Evolutionary conservation across 2,329 filamentous ascomycete species (phyloP), one percentile per base, ranked within the genome.

Genomic region (Scytalidium lignicola): DNA sequence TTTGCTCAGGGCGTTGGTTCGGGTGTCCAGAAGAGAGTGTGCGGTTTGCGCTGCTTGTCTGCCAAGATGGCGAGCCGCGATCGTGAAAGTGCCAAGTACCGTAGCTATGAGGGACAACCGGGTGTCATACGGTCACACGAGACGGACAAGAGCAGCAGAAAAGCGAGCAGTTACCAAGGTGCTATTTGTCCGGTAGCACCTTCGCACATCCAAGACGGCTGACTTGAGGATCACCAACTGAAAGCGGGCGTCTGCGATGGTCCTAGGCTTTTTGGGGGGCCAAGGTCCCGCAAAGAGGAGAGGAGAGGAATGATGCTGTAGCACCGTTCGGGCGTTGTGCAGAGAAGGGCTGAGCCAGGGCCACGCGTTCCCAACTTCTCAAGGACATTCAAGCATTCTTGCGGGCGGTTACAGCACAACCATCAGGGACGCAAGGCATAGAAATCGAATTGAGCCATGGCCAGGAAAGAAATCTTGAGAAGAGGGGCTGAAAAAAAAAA

Each of bases 1-100:
- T 53, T 50, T 46, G 45, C 22, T 58, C 49, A 51, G 47, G 32
- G 45, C 48, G 51, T 49, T 51, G 45, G 43, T 51, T 23, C 47
- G 10, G n/a, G n/a, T 4, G n/a, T 13, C 15, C 32, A 37, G n/a
- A 37, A 37, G 15, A n/a, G 8, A 9, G 23, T 37, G 32, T 13
- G 12, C 32, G 26, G 13, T n/a, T 26, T 37, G n/a, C 32, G 32
- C 32, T 8, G 32, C 32, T 37, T 37, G 32, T 9, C 32, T 37
- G 32, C 32, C 32, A 37, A 37, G 32, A 17, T 4, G 32, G 32
- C 32, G 32, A 37, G 32, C 32, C 32, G 32, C 32, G 32, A 37
- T 37, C 23, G 23, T 37, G 32, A 37, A 17, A 37, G n/a, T 37
- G 32, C 32, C 32, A 37, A 37, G 32, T 37, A 37, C 32, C 32